These are phyloP conservation scores for Sanghuangporus sanghuang DNA, from an alignment of 1,284 basidiomycete species.

Conservation along the genomic window DNA sequence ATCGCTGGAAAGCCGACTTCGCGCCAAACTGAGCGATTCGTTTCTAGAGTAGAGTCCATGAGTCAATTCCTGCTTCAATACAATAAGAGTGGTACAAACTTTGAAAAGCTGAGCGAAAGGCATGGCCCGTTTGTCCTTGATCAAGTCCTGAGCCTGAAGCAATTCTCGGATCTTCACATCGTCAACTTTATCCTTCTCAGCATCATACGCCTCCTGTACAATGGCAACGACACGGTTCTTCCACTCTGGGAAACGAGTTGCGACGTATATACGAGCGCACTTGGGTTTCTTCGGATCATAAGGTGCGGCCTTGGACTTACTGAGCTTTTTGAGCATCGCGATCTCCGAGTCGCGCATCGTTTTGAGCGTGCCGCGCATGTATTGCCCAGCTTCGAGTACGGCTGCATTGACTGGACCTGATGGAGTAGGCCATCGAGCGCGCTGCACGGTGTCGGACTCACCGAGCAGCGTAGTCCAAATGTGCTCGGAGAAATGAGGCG, in stretches of 20 bases:
- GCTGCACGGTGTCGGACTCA: conserved; percentile 74
- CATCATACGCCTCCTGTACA: conserved; percentile 68
- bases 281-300: conserved; percentile 86
- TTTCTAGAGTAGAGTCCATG: conserved; percentile 48
- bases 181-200: conserved; percentile 65
- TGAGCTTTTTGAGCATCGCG: conserved; percentile 69
- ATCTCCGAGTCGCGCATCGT: conserved; percentile 89
- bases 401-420: conserved; percentile 51
- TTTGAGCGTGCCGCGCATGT: conserved; percentile 85
- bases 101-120: conserved; percentile 93
- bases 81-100: conserved; percentile 38
- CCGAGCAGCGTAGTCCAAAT: conserved; percentile 79
- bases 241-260: conserved; percentile 91
- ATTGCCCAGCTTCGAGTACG: conserved; percentile 69
- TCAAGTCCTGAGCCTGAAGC: conserved; percentile 71
- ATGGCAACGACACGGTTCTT: conserved; percentile 81
- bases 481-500: conserved; percentile 94
- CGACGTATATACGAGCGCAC: conserved; percentile 84
- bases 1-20: conserved; percentile 80
- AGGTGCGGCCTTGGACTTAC: conserved; percentile 54
- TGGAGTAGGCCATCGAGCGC: conserved; percentile 75
- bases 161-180: conserved; percentile 75
- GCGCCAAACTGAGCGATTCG: conserved; percentile 79
- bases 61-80: not conserved
- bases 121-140: conserved; percentile 96